phyloP scores from a whole-genome alignment of 2,329 filamentous ascomycete species.

The Pseudogymnoascus pannorum region DNA sequence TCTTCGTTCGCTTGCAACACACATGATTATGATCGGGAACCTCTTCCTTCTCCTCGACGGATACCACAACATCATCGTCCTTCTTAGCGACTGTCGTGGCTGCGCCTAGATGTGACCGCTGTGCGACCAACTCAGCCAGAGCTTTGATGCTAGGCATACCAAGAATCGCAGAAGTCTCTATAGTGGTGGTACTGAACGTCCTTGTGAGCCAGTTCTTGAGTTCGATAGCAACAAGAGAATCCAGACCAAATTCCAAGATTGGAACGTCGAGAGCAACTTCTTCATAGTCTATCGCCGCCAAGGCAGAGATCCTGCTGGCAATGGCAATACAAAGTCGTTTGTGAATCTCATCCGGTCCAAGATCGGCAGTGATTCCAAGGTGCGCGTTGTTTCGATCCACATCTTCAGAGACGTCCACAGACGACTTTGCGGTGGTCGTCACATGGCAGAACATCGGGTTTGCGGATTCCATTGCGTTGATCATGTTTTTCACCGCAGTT shows the following conservation, averaged over 20 bases:
- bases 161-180: constrained; percentile 27
- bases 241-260: constrained; percentile 14
- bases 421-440: background rate
- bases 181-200: constrained; percentile 19
- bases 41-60: background rate
- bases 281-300: constrained; percentile 12
- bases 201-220: constrained; percentile 17
- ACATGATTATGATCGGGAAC: constrained; percentile 9
- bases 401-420: constrained; percentile 4
- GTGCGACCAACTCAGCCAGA: constrained; percentile 22
- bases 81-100: background rate
- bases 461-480: constrained; percentile 16
- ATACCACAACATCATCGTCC: background rate
- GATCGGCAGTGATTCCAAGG: background rate
- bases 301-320: constrained; percentile 11
- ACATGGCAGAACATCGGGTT: constrained; percentile 21
- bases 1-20: constrained; percentile 4
- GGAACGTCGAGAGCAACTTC: constrained; percentile 9
- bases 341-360: background rate
- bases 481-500: constrained; percentile 17
- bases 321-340: background rate
- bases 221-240: constrained; percentile 18
- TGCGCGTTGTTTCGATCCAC: constrained; percentile 10
- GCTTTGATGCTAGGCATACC: constrained; percentile 22
- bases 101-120: constrained; percentile 22